These are phyloP conservation scores for Apiotrichum sp. DNA, from an alignment of 1,284 basidiomycete genomes.

Conservation along the genomic window DNA sequence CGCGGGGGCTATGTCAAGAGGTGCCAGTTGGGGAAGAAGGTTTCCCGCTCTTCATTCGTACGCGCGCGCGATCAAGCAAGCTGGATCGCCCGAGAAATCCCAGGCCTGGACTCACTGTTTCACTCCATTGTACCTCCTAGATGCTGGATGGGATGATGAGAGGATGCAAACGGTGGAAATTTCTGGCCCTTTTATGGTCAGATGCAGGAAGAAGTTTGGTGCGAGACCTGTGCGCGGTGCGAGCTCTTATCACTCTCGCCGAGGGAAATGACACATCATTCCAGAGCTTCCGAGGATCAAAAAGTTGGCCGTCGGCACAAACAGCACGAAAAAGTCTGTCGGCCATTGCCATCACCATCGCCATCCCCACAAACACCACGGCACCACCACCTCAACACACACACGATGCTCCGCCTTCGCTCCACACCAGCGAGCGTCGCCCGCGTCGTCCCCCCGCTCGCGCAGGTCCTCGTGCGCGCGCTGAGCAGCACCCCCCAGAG, in stretches of 20 bases:
- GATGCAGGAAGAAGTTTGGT: too few relatives aligned
- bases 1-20: constrained; percentile 40
- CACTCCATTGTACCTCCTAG: not conserved
- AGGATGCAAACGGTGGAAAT: not conserved
- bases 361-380: not conserved
- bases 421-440: constrained; percentile 15
- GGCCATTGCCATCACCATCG: not conserved
- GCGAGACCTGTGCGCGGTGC: too few relatives aligned
- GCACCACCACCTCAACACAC: too few relatives aligned
- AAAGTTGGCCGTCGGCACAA: not conserved
- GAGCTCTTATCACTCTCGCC: not conserved
- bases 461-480: constrained; percentile 22
- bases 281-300: too few relatives aligned
- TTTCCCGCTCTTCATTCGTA: constrained; percentile 41
- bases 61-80: too few relatives aligned
- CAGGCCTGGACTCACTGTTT: not conserved
- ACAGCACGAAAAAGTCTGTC: not conserved
- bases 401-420: constrained; percentile 3
- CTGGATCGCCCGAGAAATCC: too few relatives aligned
- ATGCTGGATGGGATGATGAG: constrained; percentile 1
- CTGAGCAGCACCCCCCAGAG: constrained; percentile 1
- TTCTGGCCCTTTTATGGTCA: not conserved
- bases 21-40: constrained; percentile 41
- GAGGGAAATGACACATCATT: not conserved
- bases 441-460: constrained; percentile 20